phyloP scores from a whole-genome alignment of 2,329 filamentous ascomycete species.

The Lizonia empirigonia region DNA sequence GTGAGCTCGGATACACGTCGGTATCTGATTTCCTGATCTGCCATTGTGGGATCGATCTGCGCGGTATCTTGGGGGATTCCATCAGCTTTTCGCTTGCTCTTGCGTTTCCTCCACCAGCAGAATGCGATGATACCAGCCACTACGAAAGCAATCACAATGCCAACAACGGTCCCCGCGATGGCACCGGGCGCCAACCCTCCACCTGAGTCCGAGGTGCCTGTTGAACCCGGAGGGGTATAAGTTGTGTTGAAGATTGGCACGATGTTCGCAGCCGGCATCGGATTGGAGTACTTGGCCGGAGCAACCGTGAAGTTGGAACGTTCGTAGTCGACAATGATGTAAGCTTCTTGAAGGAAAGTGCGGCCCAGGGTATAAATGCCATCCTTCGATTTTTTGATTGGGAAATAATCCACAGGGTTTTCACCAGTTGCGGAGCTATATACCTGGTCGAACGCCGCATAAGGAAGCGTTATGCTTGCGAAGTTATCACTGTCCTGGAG shows the following conservation, averaged over 20 bases:
- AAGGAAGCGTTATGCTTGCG: conserved; percentile 36
- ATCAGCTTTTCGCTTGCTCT: conserved; percentile 12
- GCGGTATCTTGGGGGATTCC: conserved; percentile 16
- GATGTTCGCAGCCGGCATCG: conserved; percentile 27
- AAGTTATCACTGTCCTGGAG: conserved; percentile 11
- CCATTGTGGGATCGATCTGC: conserved; percentile 39
- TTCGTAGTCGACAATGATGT: conserved; percentile 47
- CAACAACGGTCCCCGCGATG: conserved; percentile 44
- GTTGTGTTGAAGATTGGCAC: conserved; percentile 32
- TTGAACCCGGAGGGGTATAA: conserved; percentile 9
- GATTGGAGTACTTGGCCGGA: conserved; percentile 30
- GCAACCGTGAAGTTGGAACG: conserved; percentile 42
- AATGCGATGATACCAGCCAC: conserved; percentile 34
- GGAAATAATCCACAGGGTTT: conserved; percentile 36
- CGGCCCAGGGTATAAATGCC: conserved; percentile 40
- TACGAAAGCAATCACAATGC: conserved; percentile 35
- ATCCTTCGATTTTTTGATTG: conserved; percentile 35
- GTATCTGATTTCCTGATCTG: conserved; percentile 38
- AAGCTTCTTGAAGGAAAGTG: conserved; percentile 47
- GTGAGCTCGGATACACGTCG: conserved; percentile 43
- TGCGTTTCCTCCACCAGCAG: conserved; percentile 36
- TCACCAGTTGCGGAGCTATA: conserved; percentile 15
- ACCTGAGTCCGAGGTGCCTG: conserved; percentile 1
- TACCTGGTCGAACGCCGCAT: conserved; percentile 35
- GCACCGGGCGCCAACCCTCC: conserved; percentile 34